These are phyloP conservation scores for Trametes cinnabarina DNA, from an alignment of 768 basidiomycete species.

Conservation along the genomic window DNA sequence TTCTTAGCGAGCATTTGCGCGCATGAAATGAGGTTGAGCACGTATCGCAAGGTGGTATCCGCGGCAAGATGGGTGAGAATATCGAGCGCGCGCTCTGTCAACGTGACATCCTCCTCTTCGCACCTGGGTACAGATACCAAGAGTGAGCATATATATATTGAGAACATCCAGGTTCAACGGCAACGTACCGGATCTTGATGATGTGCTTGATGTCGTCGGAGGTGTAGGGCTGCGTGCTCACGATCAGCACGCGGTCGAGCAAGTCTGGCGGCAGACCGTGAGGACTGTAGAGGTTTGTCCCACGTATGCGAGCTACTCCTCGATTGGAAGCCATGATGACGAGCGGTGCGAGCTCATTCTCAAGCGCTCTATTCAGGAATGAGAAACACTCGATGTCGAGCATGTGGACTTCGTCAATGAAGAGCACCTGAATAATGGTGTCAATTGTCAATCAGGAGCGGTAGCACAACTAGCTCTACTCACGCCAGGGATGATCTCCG, in stretches of 20 bases:
- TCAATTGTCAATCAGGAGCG: neutral
- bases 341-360: slow-evolving; percentile 88
- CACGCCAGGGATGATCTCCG: slow-evolving; percentile 95
- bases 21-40: slow-evolving; percentile 92
- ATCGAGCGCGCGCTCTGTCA: slow-evolving; percentile 66
- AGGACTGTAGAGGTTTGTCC: slow-evolving; percentile 91
- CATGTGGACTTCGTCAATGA: slow-evolving; percentile 99
- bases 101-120: slow-evolving; percentile 92
- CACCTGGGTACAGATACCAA: slow-evolving; percentile 46
- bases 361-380: slow-evolving; percentile 94
- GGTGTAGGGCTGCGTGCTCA: slow-evolving; percentile 85
- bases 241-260: slow-evolving; percentile 92
- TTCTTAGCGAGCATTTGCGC: slow-evolving; percentile 83
- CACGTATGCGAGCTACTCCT: slow-evolving; percentile 91
- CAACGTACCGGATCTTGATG: slow-evolving; percentile 81
- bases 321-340: slow-evolving; percentile 99
- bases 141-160: neutral
- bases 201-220: slow-evolving; percentile 88
- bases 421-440: slow-evolving; percentile 65
- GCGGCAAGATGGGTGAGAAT: slow-evolving; percentile 88
- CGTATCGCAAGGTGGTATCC: slow-evolving; percentile 90
- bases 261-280: slow-evolving; percentile 95
- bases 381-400: slow-evolving; percentile 99
- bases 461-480: slow-evolving; percentile 27
- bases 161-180: neutral